Evolutionary conservation across 2,329 filamentous ascomycete genomes (phyloP).

Genomic region (Paramyrothecium roridum): DNA sequence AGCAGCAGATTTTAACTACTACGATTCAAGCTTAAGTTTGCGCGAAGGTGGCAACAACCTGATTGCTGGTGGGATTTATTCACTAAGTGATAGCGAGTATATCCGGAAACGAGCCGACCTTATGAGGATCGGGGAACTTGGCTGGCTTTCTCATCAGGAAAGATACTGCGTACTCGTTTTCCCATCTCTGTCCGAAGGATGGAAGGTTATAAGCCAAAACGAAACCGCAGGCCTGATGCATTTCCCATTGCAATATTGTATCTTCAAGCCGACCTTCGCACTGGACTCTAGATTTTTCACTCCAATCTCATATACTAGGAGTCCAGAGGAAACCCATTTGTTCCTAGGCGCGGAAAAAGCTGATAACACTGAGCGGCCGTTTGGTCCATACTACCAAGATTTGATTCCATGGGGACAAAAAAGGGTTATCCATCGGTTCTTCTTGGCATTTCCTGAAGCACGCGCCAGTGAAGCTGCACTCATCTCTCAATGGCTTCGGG

Average conservation of each 20-base stretch:
- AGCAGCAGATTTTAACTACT: conserved; percentile 22
- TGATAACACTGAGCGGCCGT: background rate
- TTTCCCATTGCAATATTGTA: conserved; percentile 29
- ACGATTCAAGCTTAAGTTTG: conserved; percentile 2
- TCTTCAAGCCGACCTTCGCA: conserved; percentile 28
- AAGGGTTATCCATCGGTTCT: conserved; percentile 32
- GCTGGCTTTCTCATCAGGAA: conserved; percentile 20
- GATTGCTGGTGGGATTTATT: background rate
- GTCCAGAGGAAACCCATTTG: background rate
- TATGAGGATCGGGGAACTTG: background rate
- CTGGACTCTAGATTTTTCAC: conserved; percentile 18
- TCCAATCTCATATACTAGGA: conserved; percentile 9
- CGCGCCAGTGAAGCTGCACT: conserved; percentile 29
- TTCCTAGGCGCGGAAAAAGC: background rate
- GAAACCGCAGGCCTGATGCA: conserved; percentile 1
- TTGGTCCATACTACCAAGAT: conserved; percentile 15
- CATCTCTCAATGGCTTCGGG: conserved; percentile 42
- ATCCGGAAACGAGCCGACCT: background rate
- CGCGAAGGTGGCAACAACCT: background rate
- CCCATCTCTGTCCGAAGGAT: conserved; percentile 31
- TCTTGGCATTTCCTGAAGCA: conserved; percentile 44
- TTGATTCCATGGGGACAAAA: conserved; percentile 17
- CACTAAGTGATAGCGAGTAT: background rate
- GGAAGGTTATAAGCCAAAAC: conserved; percentile 19
- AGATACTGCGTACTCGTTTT: conserved; percentile 37